These are phyloP conservation scores for Candida sanyaensis DNA, from an alignment of 1,139 yeast species.

Conservation along the genomic window DNA sequence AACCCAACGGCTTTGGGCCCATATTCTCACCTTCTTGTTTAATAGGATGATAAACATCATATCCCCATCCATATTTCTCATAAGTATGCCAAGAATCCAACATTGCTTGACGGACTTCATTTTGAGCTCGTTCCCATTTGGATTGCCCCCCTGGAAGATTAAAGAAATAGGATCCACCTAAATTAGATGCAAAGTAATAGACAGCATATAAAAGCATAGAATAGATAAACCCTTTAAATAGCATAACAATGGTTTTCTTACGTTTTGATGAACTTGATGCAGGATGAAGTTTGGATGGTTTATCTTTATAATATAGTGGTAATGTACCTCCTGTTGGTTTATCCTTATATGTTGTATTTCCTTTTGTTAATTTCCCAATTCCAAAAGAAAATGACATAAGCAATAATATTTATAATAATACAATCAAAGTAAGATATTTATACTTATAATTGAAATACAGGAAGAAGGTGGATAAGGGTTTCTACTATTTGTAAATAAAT, in stretches of 20 bases:
- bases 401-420: background rate
- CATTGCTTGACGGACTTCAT: constrained; percentile 63
- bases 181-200: constrained; percentile 21
- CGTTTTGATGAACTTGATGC: constrained; percentile 6
- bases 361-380: constrained; percentile 11
- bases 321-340: constrained; percentile 17
- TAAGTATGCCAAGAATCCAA: constrained; percentile 81
- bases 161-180: constrained; percentile 1
- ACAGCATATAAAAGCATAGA: constrained; percentile 41
- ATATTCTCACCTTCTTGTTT: constrained; percentile 66
- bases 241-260: constrained; percentile 29
- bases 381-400: constrained; percentile 16
- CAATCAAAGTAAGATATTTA: background rate
- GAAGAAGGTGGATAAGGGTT: background rate
- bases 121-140: constrained; percentile 48
- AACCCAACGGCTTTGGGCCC: constrained; percentile 86
- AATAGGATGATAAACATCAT: constrained; percentile 48
- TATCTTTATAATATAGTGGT: constrained; percentile 35
- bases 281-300: constrained; percentile 19
- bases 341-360: constrained; percentile 15
- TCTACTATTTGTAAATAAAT: background rate
- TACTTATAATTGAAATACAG: background rate
- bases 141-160: constrained; percentile 5
- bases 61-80: constrained; percentile 80
- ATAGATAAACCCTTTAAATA: constrained; percentile 42